Evolutionary conservation across 805 yeast genomes (phyloP).

Genomic region (Ogataea thermomethanolica): DNA sequence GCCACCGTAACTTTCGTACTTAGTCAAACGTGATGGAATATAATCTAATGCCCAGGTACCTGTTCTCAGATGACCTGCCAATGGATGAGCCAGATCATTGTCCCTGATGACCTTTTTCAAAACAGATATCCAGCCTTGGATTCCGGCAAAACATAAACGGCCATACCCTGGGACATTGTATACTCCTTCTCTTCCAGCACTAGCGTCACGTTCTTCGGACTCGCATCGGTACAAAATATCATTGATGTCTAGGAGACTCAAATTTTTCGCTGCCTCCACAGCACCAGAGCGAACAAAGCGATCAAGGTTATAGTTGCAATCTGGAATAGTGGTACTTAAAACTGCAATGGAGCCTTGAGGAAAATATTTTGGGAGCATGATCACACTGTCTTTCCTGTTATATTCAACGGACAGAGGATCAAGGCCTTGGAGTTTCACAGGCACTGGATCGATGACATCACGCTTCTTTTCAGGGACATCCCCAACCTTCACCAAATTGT

Average conservation of each 20-base stretch:
- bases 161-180: constrained; percentile 77
- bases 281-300: constrained; percentile 72
- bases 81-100: constrained; percentile 81
- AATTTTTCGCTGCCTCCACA: constrained; percentile 58
- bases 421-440: constrained; percentile 56
- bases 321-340: constrained; percentile 63
- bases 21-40: constrained; percentile 55
- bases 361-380: constrained; percentile 59
- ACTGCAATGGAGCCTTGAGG: constrained; percentile 92
- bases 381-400: constrained; percentile 44
- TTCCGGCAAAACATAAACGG: constrained; percentile 75
- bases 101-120: constrained; percentile 56
- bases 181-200: constrained; percentile 67
- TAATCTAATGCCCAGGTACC: constrained; percentile 92
- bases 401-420: constrained; percentile 45
- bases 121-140: constrained; percentile 87
- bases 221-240: constrained; percentile 74
- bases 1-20: constrained; percentile 43
- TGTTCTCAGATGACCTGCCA: constrained; percentile 72
- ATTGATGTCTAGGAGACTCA: constrained; percentile 69
- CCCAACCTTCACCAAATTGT: constrained; percentile 51
- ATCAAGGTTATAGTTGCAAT: constrained; percentile 65
- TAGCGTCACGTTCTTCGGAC: constrained; percentile 80
- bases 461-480: constrained; percentile 43
- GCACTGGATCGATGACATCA: constrained; percentile 54